A percentile compares a stretch with the other conserved stretches of the same genome.
Conservation (phyloP, 179 eudicot species). For the Sideroxylon spinosum region DNA sequence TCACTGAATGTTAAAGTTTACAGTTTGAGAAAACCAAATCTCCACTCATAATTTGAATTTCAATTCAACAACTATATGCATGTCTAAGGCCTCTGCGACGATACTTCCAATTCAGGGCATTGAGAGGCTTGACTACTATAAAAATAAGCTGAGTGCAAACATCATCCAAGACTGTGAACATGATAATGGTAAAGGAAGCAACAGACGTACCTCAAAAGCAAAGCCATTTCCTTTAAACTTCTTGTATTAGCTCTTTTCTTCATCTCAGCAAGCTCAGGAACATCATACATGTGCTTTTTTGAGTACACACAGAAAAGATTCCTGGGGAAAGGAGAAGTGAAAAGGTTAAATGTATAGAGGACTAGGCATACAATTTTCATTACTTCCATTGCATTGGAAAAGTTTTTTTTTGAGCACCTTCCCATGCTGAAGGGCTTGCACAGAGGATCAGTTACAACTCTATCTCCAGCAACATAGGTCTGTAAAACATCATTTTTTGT, state of each 20-base stretch:
- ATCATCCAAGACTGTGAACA: not conserved
- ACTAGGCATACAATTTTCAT: conserved; percentile 10
- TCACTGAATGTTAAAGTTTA: too few species aligned
- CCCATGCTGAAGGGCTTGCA: conserved; percentile 99
- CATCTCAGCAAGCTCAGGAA: conserved; percentile 81
- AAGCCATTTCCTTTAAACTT: conserved; percentile 92
- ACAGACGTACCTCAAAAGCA: conserved; percentile 71
- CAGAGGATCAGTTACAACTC: conserved; percentile 92
- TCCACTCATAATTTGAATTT: too few species aligned
- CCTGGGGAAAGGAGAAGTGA: conserved; percentile 38
- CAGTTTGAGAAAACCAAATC: too few species aligned
- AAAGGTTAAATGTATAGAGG: conserved; percentile 2
- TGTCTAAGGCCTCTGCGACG: too few species aligned
- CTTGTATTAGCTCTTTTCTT: conserved; percentile 85
- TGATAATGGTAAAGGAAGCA: not conserved
- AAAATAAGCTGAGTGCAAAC: not conserved
- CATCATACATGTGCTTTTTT: conserved; percentile 92
- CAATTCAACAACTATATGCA: too few species aligned
- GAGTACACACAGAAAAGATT: conserved; percentile 95
- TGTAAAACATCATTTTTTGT: conserved; percentile 35
- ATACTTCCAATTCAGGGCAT: not conserved
- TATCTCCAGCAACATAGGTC: conserved; percentile 93
- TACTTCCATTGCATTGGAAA: not conserved
- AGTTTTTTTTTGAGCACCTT: conserved; percentile 51
- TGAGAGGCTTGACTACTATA: not conserved